These are phyloP conservation scores for Ogataea pilisensis DNA, from an alignment of 805 yeast genomes.

Conservation along the genomic window DNA sequence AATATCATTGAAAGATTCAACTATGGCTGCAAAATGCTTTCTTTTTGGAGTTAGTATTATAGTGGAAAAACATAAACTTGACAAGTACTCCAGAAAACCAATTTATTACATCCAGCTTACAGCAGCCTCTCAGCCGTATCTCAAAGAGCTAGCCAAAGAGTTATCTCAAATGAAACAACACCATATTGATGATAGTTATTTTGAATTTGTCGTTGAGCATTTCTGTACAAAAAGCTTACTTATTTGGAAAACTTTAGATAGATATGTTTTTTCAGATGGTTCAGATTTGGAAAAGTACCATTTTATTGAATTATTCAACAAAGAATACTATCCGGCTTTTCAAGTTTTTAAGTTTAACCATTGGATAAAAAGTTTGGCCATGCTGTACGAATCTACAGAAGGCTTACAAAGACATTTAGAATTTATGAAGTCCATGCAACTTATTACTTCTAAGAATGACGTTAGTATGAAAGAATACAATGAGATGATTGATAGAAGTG, in stretches of 20 bases:
- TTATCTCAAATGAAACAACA: constrained; percentile 14
- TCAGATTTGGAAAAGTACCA: constrained; percentile 7
- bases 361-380: constrained; percentile 18
- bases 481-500: constrained; percentile 17
- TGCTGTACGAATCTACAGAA: constrained; percentile 13
- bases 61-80: constrained; percentile 16
- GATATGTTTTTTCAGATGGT: constrained; percentile 7
- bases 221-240: constrained; percentile 3
- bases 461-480: constrained; percentile 14
- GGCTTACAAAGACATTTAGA: constrained; percentile 13
- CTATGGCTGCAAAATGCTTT: constrained; percentile 11
- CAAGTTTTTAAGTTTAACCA: constrained; percentile 21
- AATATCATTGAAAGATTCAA: background rate
- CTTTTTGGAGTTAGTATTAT: constrained; percentile 13
- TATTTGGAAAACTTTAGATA: constrained; percentile 11
- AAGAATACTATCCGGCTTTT: constrained; percentile 13
- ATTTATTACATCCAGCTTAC: constrained; percentile 12
- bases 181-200: constrained; percentile 18
- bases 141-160: constrained; percentile 8
- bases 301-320: constrained; percentile 9
- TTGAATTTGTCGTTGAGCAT: constrained; percentile 13
- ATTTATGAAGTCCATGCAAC: constrained; percentile 16
- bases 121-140: constrained; percentile 4
- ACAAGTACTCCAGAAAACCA: constrained; percentile 11
- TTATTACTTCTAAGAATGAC: constrained; percentile 12